Percentiles rank a stretch among this genome's conserved stretches.
Evolutionary conservation across 179 eudicot genomes (phyloP).

Genomic region (Nepenthes alata): DNA sequence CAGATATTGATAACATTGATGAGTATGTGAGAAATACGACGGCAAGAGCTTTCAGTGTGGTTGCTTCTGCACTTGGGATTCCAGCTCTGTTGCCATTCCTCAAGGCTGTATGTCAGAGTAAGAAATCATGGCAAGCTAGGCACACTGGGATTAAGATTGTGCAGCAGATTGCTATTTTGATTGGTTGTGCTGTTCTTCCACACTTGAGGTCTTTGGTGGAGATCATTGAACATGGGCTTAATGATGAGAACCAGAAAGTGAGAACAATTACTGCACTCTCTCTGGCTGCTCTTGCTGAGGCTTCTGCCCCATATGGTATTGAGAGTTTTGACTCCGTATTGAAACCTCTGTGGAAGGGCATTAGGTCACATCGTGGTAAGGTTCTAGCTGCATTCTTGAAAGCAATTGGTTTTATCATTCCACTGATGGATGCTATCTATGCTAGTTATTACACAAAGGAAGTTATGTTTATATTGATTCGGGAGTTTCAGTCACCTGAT

Average conservation of each 20-base stretch:
- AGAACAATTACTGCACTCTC: constrained; percentile 86
- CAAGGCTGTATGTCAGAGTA: constrained; percentile 97
- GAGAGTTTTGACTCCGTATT: constrained; percentile 95
- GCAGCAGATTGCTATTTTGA: constrained; percentile 88
- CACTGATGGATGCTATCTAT: constrained; percentile 87
- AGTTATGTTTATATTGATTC: constrained; percentile 76
- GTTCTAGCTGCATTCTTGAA: constrained; percentile 89
- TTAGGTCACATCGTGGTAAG: constrained; percentile 93
- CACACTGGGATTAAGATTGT: constrained; percentile 94
- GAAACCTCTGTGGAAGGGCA: constrained; percentile 97
- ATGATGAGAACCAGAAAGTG: constrained; percentile 92
- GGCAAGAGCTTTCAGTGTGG: constrained; percentile 94
- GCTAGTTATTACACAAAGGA: constrained; percentile 95
- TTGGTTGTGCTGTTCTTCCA: constrained; percentile 93
- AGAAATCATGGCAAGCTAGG: constrained; percentile 98
- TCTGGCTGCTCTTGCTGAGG: constrained; percentile 94
- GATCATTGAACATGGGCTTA: constrained; percentile 87
- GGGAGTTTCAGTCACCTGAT: constrained; percentile 92
- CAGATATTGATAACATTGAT: constrained; percentile 89
- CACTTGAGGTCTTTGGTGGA: constrained; percentile 88
- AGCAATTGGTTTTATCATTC: constrained; percentile 91
- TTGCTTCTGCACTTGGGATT: constrained; percentile 89
- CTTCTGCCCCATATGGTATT: constrained; percentile 93
- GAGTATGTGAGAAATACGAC: constrained; percentile 92
- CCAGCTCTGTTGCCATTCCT: constrained; percentile 82